Evolutionary conservation across 83 land plant genomes (phyloP).

Genomic region (Picea engelmannii): DNA sequence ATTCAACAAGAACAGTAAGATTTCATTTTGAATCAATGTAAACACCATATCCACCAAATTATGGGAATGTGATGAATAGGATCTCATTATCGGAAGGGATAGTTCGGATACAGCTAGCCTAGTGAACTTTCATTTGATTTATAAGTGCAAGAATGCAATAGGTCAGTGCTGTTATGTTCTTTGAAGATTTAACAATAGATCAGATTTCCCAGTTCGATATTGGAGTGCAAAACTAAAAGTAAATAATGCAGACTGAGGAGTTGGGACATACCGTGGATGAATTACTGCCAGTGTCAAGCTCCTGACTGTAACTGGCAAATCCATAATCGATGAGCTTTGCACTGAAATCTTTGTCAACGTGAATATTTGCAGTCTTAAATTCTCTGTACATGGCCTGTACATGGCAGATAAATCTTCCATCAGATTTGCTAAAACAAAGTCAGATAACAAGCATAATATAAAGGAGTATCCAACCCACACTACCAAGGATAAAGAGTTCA

Average conservation of each 20-base stretch:
- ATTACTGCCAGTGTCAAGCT: constrained; percentile 31
- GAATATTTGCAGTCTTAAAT: constrained; percentile 76
- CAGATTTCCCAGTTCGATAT: not conserved
- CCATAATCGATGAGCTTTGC: constrained; percentile 96
- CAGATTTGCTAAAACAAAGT: not conserved
- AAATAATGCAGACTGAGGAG: not conserved
- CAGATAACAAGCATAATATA: not conserved
- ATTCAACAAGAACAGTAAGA: not conserved
- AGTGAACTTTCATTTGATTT: not conserved
- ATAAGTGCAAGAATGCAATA: not conserved
- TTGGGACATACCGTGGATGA: constrained; percentile 37
- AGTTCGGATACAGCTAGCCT: not conserved
- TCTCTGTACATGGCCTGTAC: constrained; percentile 81
- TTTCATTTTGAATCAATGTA: not conserved
- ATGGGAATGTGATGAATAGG: not conserved
- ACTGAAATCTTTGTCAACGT: constrained; percentile 80
- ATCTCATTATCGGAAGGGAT: not conserved
- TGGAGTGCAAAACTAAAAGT: not conserved
- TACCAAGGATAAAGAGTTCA: not conserved
- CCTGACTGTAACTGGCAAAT: constrained; percentile 44
- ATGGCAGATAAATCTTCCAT: not conserved
- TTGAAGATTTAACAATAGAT: not conserved
- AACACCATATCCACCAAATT: too few relatives aligned
- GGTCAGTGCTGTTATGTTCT: not conserved
- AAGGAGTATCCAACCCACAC: constrained; percentile 1